Percentiles rank a stretch among this genome's conserved stretches.
These are phyloP conservation scores for Hypoxylon rubiginosum DNA, from an alignment of 2,329 filamentous ascomycete genomes.

Conservation along the genomic window DNA sequence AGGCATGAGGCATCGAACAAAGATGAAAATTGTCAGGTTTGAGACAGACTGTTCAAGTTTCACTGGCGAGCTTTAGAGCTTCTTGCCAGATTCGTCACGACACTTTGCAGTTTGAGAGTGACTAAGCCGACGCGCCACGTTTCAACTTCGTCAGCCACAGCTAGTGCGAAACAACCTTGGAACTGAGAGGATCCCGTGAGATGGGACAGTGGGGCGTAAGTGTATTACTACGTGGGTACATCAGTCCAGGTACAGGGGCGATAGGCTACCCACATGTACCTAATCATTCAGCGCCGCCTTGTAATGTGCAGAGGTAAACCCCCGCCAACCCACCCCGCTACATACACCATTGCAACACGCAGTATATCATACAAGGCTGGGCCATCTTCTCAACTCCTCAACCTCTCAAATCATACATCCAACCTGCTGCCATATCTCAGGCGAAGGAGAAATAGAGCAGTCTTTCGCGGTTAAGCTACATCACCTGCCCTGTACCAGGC, in stretches of 20 bases:
- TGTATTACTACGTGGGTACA: too few species aligned
- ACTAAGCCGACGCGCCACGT: slow-evolving; percentile 33
- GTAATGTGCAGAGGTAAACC: slow-evolving; percentile 28
- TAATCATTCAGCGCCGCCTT: too few species aligned
- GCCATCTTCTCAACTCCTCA: slow-evolving; percentile 15
- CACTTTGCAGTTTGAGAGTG: slow-evolving; percentile 19
- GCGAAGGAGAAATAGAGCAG: background rate
- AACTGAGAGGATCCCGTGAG: background rate
- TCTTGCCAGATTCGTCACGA: slow-evolving; percentile 51
- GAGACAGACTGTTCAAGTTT: slow-evolving; percentile 11
- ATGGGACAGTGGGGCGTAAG: background rate
- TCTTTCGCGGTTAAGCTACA: background rate
- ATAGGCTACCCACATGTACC: too few species aligned
- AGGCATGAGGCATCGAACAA: slow-evolving; percentile 11
- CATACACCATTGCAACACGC: background rate
- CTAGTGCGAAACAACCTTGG: background rate
- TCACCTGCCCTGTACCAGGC: background rate
- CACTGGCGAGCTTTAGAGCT: slow-evolving; percentile 37
- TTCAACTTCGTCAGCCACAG: slow-evolving; percentile 16
- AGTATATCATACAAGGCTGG: slow-evolving; percentile 20
- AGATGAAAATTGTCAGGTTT: background rate
- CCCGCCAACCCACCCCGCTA: slow-evolving; percentile 46
- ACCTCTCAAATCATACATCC: background rate
- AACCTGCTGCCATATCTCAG: slow-evolving; percentile 4
- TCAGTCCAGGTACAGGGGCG: too few species aligned